Evolutionary conservation across 257 asterid genomes (phyloP), one percentile per base, ranked within the genome.

Genomic region (Jacaranda mimosifolia): DNA sequence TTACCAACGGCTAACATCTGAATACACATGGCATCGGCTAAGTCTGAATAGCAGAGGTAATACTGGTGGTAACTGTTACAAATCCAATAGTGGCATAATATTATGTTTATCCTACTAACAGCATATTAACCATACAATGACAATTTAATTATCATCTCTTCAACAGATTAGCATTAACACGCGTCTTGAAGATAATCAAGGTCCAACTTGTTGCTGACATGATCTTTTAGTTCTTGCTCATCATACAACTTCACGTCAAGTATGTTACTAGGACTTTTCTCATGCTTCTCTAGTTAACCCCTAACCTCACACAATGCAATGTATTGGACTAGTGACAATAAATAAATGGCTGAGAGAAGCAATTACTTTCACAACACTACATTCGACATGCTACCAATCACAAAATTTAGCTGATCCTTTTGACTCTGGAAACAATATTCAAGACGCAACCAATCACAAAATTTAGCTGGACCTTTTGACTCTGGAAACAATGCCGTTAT

Each of bases 221-320:
- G 26, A 9, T 48, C 26, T 49, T 49, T 8, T 45, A 43, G 59
- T 18, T 36, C 14, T 60, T 53, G 39, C 56, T 63, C 63, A 19
- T 15, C 58, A 52, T 7, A 9, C 63, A 19, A 19, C 7, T 17
- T 53, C 18, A 13, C 11, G 67, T 32, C n/a, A 39, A 60, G 45
- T 32, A 35, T 35, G 65, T 14, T 9, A 10, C 45, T 12, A 32
- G 68, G 46, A 62, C 3, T 10, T 7, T 17, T 39, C 9, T 42
- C 40, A 55, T n/a, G 55, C 14, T 19, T 58, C 69, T 26, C 60
- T 43, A 48, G 42, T 63, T 74, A 63, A 74, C 19, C 42, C 52
- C 17, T 36, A 32, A 39, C 40, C 68, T n/a, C 12, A 7, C 80
- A 45, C 67, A 76, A 46, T 3, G 19, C 49, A 68, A 45, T 3